These are phyloP conservation scores for Euphorbia lathyris DNA, from an alignment of 345 rosid genomes.

Conservation along the genomic window DNA sequence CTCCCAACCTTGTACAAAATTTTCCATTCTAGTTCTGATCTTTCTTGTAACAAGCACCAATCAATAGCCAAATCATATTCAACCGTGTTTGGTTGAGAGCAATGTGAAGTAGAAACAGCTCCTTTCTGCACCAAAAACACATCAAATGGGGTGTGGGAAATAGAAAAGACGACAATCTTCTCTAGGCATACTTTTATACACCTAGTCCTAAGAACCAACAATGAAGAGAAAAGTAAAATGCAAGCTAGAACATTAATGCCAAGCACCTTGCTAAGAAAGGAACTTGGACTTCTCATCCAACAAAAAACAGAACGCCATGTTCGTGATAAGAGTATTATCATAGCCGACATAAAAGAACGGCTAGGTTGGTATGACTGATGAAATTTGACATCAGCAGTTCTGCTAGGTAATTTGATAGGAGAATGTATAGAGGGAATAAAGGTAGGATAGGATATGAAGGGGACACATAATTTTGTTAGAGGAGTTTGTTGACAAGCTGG, in stretches of 20 bases:
- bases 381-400: too few relatives aligned
- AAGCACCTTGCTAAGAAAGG: not conserved
- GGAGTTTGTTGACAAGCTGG: not conserved
- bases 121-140: conserved; percentile 43
- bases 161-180: not conserved
- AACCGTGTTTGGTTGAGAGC: conserved; percentile 78
- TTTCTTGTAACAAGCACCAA: conserved; percentile 64
- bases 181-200: not conserved
- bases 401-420: not conserved
- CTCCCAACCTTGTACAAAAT: conserved; percentile 42
- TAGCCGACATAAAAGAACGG: not conserved
- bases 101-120: conserved; percentile 83
- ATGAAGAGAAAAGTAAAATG: not conserved
- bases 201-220: not conserved
- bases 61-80: conserved; percentile 88
- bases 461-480: not conserved
- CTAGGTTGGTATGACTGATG: not conserved
- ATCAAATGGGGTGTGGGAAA: not conserved
- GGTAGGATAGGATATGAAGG: not conserved
- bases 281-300: not conserved
- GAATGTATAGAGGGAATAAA: not conserved
- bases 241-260: not conserved
- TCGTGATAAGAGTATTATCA: not conserved
- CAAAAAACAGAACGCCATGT: not conserved
- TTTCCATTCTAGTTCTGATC: conserved; percentile 35